Percentiles rank a stretch among this genome's conserved stretches.
phyloP scores from a whole-genome alignment of 148 eudicot species.

The Vaccinium macrocarpon region DNA sequence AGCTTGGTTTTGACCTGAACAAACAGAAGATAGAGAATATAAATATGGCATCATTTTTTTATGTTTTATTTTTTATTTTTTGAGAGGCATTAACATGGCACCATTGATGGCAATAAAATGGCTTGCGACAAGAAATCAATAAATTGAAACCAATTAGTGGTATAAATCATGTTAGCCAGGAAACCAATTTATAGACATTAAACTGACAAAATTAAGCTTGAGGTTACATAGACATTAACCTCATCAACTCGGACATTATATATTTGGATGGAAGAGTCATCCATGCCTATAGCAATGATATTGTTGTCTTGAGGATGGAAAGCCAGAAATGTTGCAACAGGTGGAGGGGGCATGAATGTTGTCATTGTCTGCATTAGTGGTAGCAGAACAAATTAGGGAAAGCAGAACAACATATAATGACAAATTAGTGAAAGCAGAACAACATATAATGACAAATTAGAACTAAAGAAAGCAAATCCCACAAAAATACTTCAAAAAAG shows the following conservation, averaged over 20 bases:
- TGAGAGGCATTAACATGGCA: neutral
- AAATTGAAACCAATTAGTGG: neutral
- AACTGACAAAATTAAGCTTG: conserved; percentile 8
- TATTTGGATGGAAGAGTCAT: conserved; percentile 80
- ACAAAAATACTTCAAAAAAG: neutral
- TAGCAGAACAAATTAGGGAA: conserved; percentile 10
- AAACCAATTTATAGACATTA: neutral
- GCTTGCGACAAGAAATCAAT: neutral
- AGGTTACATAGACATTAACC: conserved; percentile 31
- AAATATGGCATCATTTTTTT: neutral
- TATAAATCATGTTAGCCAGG: neutral
- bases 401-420: neutral
- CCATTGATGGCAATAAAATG: neutral
- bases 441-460: neutral
- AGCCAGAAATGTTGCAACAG: conserved; percentile 85
- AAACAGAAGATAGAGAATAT: neutral
- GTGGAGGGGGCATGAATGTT: conserved; percentile 88
- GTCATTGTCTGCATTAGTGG: conserved; percentile 72
- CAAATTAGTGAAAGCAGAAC: neutral
- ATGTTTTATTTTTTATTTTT: too few relatives aligned
- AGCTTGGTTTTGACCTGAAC: conserved; percentile 37
- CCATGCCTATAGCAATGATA: conserved; percentile 93
- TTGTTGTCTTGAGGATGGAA: conserved; percentile 90
- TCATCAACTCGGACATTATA: conserved; percentile 84
- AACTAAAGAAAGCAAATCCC: neutral